Evolutionary conservation across 2,329 filamentous ascomycete genomes (phyloP).

Genomic region (Lachnellula suecica): DNA sequence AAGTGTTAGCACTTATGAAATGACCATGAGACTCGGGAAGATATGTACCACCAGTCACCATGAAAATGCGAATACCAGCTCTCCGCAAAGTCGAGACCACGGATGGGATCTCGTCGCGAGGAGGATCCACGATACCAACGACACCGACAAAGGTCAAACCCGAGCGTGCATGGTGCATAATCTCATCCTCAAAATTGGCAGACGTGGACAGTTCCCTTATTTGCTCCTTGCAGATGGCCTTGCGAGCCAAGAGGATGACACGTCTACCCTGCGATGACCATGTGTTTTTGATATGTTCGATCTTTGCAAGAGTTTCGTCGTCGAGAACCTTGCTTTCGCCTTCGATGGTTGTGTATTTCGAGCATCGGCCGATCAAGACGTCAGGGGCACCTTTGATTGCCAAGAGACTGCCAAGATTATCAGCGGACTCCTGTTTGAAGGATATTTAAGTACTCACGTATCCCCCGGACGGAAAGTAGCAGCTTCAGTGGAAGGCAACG

Average conservation of each 20-base stretch:
- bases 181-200: constrained; percentile 54
- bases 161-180: constrained; percentile 49
- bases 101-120: constrained; percentile 56
- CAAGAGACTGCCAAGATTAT: constrained; percentile 42
- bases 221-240: constrained; percentile 45
- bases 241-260: constrained; percentile 65
- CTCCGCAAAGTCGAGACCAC: constrained; percentile 62
- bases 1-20: constrained; percentile 4
- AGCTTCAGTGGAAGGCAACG: constrained; percentile 37
- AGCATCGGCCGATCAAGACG: constrained; percentile 65
- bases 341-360: constrained; percentile 52
- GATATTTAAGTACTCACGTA: constrained; percentile 20
- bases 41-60: constrained; percentile 52
- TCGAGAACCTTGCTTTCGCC: constrained; percentile 54
- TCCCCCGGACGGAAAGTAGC: constrained; percentile 24
- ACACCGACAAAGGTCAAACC: constrained; percentile 54
- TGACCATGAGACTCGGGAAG: no score
- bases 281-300: constrained; percentile 62
- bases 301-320: constrained; percentile 39
- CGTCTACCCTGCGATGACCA: constrained; percentile 70
- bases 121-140: constrained; percentile 59
- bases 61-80: constrained; percentile 74
- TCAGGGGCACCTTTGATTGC: constrained; percentile 82
- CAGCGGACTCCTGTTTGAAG: not conserved
- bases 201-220: constrained; percentile 43